These are phyloP conservation scores for Yamadazyma diospyri DNA, from an alignment of 1,139 yeast genomes.

Conservation along the genomic window DNA sequence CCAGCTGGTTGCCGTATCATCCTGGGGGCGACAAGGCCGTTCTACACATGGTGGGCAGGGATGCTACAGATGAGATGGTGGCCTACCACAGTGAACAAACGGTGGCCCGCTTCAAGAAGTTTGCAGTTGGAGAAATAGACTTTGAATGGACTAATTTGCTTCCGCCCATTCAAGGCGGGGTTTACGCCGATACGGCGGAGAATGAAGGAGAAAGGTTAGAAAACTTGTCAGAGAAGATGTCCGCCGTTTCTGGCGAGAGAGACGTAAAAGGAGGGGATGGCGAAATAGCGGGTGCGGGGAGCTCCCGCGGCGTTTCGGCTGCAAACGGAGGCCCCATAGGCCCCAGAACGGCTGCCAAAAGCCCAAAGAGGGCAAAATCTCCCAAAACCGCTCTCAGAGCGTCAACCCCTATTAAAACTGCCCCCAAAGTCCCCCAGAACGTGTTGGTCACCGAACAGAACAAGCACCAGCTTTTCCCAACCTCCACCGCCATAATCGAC, in stretches of 20 bases:
- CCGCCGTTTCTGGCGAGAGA: too few species aligned
- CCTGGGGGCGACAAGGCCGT: slow-evolving; percentile 92
- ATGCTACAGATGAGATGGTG: slow-evolving; percentile 87
- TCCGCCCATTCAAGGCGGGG: slow-evolving; percentile 89
- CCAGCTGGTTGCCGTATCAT: slow-evolving; percentile 68
- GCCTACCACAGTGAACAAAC: slow-evolving; percentile 73
- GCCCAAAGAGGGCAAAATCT: too few species aligned
- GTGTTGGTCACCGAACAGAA: slow-evolving; percentile 35
- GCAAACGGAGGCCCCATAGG: too few species aligned
- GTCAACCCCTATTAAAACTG: slow-evolving; percentile 24
- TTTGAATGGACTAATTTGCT: slow-evolving; percentile 66
- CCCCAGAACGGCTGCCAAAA: too few species aligned
- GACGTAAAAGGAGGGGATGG: too few species aligned
- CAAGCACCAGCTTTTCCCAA: slow-evolving; percentile 35
- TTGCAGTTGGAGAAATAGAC: slow-evolving; percentile 62
- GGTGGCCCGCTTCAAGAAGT: slow-evolving; percentile 44
- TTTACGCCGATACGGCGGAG: too few species aligned
- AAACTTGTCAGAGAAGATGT: too few species aligned
- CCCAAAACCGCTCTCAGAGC: slow-evolving; percentile 40
- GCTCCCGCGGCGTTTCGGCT: too few species aligned
- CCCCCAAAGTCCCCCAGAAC: slow-evolving; percentile 51
- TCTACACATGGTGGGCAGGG: slow-evolving; percentile 80
- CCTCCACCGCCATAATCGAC: slow-evolving; percentile 43
- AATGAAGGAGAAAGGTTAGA: too few species aligned
- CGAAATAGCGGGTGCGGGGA: too few species aligned